phyloP scores from a whole-genome alignment of 306 rosid genomes.

The Ochetophila trinervis region DNA sequence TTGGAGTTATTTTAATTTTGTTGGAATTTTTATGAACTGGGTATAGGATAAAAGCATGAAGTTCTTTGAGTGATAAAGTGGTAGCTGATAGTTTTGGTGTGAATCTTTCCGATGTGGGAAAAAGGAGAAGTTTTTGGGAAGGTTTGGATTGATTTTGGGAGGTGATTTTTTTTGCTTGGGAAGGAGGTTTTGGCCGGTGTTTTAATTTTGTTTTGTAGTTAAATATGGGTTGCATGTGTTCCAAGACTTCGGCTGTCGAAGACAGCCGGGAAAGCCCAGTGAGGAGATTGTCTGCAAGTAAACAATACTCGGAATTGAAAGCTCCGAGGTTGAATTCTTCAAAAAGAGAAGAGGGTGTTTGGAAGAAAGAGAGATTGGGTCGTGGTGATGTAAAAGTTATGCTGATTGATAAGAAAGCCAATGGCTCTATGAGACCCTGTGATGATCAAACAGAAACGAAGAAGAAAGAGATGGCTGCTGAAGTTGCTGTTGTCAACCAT shows the following conservation, averaged over 20 bases:
- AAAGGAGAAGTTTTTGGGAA: conserved; percentile 24
- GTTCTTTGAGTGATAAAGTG: conserved; percentile 4
- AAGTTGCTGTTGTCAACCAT: conserved; percentile 31
- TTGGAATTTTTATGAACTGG: conserved; percentile 17
- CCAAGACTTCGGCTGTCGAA: conserved; percentile 62
- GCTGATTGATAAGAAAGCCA: conserved; percentile 47
- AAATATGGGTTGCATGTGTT: conserved; percentile 67
- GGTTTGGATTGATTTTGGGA: conserved; percentile 21
- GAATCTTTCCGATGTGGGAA: conserved; percentile 31
- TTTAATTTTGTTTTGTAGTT: conserved; percentile 14
- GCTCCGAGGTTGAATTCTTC: conserved; percentile 53
- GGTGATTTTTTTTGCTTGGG: conserved; percentile 24
- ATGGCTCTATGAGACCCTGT: conserved; percentile 40
- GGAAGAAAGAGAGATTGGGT: conserved; percentile 38
- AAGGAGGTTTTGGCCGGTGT: conserved; percentile 13
- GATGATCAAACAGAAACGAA: conserved; percentile 46
- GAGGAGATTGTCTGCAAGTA: conserved; percentile 36
- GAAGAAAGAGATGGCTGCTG: conserved; percentile 45
- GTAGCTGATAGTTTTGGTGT: conserved; percentile 25
- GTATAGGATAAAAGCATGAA: conserved; percentile 25
- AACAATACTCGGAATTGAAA: conserved; percentile 35
- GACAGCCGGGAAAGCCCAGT: conserved; percentile 55
- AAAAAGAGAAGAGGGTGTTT: conserved; percentile 48
- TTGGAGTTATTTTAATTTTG: not conserved
- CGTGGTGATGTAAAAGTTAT: conserved; percentile 38